Percentiles rank a stretch among this genome's conserved stretches.
phyloP scores from a whole-genome alignment of 129 eudicot species.

The Chrysanthemum seticuspe region DNA sequence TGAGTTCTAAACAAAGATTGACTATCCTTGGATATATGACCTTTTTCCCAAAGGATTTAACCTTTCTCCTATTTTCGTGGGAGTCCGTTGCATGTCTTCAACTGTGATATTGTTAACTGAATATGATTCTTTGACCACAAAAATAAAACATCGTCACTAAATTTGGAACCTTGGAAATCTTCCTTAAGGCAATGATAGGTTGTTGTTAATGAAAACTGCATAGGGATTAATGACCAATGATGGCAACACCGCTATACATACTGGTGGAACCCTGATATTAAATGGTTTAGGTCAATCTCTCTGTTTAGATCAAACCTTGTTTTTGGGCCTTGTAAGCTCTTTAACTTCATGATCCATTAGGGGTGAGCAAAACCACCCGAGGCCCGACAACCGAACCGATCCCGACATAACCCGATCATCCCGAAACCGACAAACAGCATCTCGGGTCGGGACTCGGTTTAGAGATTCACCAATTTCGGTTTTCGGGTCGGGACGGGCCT shows the following conservation, averaged over 20 bases:
- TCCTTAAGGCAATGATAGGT: neutral
- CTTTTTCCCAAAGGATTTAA: no score
- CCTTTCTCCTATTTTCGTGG: neutral
- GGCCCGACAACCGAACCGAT: no score
- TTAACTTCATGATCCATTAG: neutral
- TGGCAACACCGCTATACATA: neutral
- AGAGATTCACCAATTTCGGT: no score
- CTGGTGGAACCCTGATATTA: constrained; percentile 13
- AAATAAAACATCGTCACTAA: neutral
- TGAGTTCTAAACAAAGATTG: no score
- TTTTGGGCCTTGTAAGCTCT: constrained; percentile 17
- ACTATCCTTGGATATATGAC: no score
- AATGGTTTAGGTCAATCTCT: constrained; percentile 12
- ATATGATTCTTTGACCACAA: neutral
- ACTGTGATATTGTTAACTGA: neutral
- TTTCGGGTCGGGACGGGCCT: no score
- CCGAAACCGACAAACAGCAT: no score
- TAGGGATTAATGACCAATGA: no score
- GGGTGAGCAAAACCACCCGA: no score
- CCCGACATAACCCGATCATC: no score
- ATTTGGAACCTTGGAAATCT: constrained; percentile 8
- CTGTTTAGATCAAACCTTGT: constrained; percentile 8
- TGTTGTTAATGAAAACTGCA: no score
- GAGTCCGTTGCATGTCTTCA: neutral
- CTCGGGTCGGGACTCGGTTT: no score